A percentile compares a stretch with the other conserved stretches of the same genome.
phyloP scores from a whole-genome alignment of 1,284 basidiomycete species.

The Peniophora sp. region DNA sequence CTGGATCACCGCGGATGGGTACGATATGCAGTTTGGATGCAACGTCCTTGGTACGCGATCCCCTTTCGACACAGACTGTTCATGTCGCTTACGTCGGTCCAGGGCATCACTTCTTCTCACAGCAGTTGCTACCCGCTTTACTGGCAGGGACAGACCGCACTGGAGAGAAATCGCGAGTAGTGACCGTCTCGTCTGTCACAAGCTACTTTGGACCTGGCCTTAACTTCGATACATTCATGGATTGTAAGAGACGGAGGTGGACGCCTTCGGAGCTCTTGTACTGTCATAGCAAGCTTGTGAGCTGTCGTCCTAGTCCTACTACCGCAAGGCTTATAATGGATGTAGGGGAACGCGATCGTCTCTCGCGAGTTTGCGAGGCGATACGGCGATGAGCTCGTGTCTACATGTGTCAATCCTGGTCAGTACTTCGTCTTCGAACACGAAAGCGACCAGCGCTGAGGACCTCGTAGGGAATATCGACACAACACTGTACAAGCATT shows the following conservation, averaged over 20 bases:
- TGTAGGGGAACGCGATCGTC: slow-evolving; percentile 29
- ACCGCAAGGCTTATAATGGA: not conserved
- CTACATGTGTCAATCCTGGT: slow-evolving; percentile 14
- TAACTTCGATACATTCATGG: slow-evolving; percentile 22
- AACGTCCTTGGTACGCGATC: slow-evolving; percentile 14
- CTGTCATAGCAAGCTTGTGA: slow-evolving; percentile 35
- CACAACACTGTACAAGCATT: slow-evolving; percentile 5
- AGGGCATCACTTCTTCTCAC: slow-evolving; percentile 11
- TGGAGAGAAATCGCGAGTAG: slow-evolving; percentile 23
- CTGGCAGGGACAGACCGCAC: not conserved
- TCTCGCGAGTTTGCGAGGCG: slow-evolving; percentile 24
- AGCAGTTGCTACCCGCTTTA: slow-evolving; percentile 1
- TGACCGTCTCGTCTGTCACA: slow-evolving; percentile 30
- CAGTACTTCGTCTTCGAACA: slow-evolving; percentile 15
- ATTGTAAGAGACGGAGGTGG: slow-evolving; percentile 19
- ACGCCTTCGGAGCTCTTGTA: slow-evolving; percentile 24
- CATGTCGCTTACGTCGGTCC: not conserved
- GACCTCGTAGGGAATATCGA: not conserved
- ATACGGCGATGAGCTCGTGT: slow-evolving; percentile 11
- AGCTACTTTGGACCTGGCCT: slow-evolving; percentile 18
- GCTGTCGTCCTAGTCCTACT: slow-evolving; percentile 6
- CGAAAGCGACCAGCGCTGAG: slow-evolving; percentile 10
- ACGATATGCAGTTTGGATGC: slow-evolving; percentile 1
- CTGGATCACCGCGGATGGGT: not conserved
- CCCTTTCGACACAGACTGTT: slow-evolving; percentile 2